Conservation (phyloP, 371 early-diverging fungal genomes). For the Mortierella sp. region DNA sequence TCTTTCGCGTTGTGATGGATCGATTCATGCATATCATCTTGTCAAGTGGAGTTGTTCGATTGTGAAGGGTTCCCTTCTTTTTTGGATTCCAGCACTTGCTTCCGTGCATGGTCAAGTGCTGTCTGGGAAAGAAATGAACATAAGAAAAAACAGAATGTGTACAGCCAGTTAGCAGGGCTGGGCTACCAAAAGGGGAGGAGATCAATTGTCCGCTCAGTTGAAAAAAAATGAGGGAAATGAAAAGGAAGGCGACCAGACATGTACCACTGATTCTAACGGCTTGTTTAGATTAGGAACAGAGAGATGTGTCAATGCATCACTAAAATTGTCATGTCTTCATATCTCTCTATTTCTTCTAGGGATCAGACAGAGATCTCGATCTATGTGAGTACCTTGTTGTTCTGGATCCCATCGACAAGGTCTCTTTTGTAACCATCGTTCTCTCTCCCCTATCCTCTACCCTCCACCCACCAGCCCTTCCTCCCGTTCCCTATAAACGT, state of each 20-base stretch:
- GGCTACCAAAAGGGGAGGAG: too few species aligned
- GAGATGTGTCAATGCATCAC: neutral
- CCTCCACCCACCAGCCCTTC: neutral
- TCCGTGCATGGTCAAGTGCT: neutral
- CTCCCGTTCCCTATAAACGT: neutral
- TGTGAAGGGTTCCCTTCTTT: neutral
- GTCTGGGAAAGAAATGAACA: neutral
- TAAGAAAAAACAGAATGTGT: neutral
- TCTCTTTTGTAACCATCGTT: too few species aligned
- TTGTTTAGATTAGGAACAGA: neutral
- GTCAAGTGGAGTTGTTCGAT: neutral
- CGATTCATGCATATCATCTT: neutral
- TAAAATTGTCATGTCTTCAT: neutral
- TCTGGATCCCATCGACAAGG: neutral
- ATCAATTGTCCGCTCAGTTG: neutral
- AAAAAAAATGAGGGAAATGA: neutral
- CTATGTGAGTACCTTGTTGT: neutral
- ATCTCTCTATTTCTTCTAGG: neutral
- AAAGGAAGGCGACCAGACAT: neutral
- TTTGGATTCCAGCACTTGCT: conserved; percentile 5
- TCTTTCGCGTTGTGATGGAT: neutral
- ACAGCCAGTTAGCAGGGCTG: neutral
- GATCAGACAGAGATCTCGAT: neutral
- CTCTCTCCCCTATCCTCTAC: neutral
- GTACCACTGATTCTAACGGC: neutral